Percentiles rank a stretch among this genome's conserved stretches.
These are phyloP conservation scores for Colletotrichum echinochloae DNA, from an alignment of 2,329 filamentous ascomycete genomes.

Conservation along the genomic window DNA sequence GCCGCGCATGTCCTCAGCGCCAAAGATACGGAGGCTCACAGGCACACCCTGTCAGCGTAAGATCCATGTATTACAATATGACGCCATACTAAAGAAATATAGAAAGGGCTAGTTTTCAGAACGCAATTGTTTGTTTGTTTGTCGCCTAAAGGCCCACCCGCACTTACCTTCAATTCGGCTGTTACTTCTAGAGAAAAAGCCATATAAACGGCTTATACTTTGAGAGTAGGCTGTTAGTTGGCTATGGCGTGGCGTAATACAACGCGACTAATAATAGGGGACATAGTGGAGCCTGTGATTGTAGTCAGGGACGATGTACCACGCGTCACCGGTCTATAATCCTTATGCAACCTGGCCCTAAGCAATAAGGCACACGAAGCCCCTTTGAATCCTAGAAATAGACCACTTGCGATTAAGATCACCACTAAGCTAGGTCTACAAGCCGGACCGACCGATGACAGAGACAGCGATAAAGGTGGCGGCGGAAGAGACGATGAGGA, in stretches of 20 bases:
- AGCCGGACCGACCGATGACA: not conserved
- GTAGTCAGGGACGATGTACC: not conserved
- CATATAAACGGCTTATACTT: constrained; percentile 30
- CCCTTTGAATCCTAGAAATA: not conserved
- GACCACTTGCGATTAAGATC: not conserved
- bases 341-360: not conserved
- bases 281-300: not conserved
- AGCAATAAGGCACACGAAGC: not conserved
- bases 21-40: too few relatives aligned
- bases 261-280: not conserved
- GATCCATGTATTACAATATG: too few relatives aligned
- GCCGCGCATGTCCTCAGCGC: too few relatives aligned
- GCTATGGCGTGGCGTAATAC: not conserved
- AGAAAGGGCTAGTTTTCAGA: too few relatives aligned
- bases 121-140: too few relatives aligned
- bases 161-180: too few relatives aligned
- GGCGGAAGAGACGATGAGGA: not conserved
- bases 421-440: not conserved
- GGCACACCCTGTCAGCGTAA: too few relatives aligned
- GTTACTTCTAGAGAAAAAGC: too few relatives aligned
- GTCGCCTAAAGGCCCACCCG: too few relatives aligned
- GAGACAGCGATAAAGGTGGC: not conserved
- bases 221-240: constrained; percentile 45
- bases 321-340: not conserved
- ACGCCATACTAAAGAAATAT: too few relatives aligned